Base-by-base conservation (phyloP, 1,139 yeast species). In the Kazachstania sp. region DNA sequence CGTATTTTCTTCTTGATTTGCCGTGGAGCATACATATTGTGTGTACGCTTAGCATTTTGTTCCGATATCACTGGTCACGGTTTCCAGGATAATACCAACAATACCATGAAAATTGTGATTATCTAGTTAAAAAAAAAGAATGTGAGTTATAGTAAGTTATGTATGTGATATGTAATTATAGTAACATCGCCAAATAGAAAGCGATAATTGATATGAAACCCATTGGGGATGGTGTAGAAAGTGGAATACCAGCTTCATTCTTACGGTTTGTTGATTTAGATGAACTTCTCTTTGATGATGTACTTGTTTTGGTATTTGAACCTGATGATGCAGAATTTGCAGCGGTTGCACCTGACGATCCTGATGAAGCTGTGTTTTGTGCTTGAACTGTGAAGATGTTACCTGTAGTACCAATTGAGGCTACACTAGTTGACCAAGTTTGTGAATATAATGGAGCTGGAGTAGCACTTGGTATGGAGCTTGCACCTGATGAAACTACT, bases 391-490 rank as follows among this genome's bases (percentile, higher is more conserved):
- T 58, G 26, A 61, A 56, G 8, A 62, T 56, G 42, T 54, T 49
- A 15, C 55, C 59, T 11, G 56, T 56, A 7, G 46, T 47, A 41
- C 50, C 47, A 49, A 45, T 23, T 5, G 50, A 43, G 4, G 53
- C 35, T 13, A 45, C 32, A 3, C 55, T 50, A 1, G 56, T 53
- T 19, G 66, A 58, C 67, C 68, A 67, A 7, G 74, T 69, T 13
- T 66, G 54, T 13, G 71, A 62, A 51, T 68, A 72, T 9, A 53
- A 57, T 9, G 71, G 63, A 2, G 74, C 78, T 20, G 55, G 53
- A 1, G 60, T 56, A 1, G 81, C 81, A 44, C 70, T 64, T 34
- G 82, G 81, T 38, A 78, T 70, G 1, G 71, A 46, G 2, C 67
- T 70, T 1, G 71, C 49, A 3, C 67, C 58, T 1, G 67, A 59